Evolutionary conservation across 2,329 filamentous ascomycete species (phyloP), one percentile per base, ranked within the genome.

Genomic region (Ascochyta clinopodiicola): DNA sequence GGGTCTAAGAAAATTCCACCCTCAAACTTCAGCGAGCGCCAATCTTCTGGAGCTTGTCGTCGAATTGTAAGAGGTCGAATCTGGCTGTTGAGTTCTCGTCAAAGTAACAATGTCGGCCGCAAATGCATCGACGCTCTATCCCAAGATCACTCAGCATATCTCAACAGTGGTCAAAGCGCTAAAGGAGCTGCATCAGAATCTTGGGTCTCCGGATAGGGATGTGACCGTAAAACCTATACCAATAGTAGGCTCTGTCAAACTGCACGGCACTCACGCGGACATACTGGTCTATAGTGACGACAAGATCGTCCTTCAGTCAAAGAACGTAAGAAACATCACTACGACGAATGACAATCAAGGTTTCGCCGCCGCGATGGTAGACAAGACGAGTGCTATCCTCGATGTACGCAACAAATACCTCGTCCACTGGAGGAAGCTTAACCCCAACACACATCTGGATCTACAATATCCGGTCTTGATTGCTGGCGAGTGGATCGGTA

Each of bases 241-340:
- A 8, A 61, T 75, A 2, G 25, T 66, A 2, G 72, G 68, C 34
- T 72, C 64, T 7, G 62, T 71, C 36, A 75, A 73, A 29, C 60
- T 74, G 15, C 72, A 73, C 50, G 71, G 72, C 24, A 72, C 69
- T 1, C 73, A 73, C 35, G 66, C 65, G 29, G 70, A 73, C 38
- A 71, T 74, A 5, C 57, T 72, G 4, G 38, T 74, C 29, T 47
- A 63, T 32, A 32, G 25, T 9, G 54, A 68, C 38, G 31, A 69
- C 17, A 58, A 21, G 12, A 64, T 73, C 29, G 24, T 59, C 13
- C 60, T 72, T 6, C 69, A 73, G 25, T 69, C 64, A 2, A 64
- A 64, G 2, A 70, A 71, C 48, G 60, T 64, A 4, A 15, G 35
- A 10, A 57, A 59, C 13, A 54, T 72, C 44, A 57, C 17, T 9